Conservation (phyloP, 805 yeast genomes). For the Tetrapisispora iriomotensis region DNA sequence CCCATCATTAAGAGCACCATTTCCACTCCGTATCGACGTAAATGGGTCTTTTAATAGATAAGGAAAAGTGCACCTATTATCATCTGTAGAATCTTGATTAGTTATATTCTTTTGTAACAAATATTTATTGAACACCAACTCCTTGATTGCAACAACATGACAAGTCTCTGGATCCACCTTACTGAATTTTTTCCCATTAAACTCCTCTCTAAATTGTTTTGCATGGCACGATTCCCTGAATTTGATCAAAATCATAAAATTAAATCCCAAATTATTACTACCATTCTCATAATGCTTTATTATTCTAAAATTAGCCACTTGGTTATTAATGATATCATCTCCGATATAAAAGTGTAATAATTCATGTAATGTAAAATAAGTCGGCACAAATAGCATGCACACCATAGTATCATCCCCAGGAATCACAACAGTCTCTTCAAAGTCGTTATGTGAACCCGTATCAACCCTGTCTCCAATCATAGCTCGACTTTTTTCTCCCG, state of each 20-base stretch:
- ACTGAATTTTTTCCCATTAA: conserved; percentile 67
- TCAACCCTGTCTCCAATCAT: background rate
- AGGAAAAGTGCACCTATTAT: conserved; percentile 35
- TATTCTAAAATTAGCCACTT: conserved; percentile 63
- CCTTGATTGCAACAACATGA: conserved; percentile 61
- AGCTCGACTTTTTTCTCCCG: background rate
- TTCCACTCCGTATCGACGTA: conserved; percentile 27
- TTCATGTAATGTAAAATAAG: conserved; percentile 79
- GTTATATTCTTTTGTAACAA: conserved; percentile 8
- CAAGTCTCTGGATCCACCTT: conserved; percentile 86
- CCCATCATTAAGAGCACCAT: conserved; percentile 18
- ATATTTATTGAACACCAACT: conserved; percentile 37
- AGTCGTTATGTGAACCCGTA: conserved; percentile 1
- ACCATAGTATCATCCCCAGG: conserved; percentile 57
- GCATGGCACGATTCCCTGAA: conserved; percentile 51
- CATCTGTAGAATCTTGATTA: conserved; percentile 17
- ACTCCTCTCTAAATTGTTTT: conserved; percentile 51
- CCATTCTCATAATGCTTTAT: conserved; percentile 42
- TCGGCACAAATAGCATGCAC: conserved; percentile 77
- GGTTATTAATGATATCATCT: conserved; percentile 47
- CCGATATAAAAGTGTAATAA: conserved; percentile 57
- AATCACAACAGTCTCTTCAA: conserved; percentile 18
- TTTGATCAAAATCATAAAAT: conserved; percentile 66
- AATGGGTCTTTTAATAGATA: conserved; percentile 68
- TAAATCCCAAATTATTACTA: conserved; percentile 41